A percentile compares a stretch with the other conserved stretches of the same genome.
These are phyloP conservation scores for Vanilla planifolia DNA, from an alignment of 106 monocot genomes.

Conservation along the genomic window DNA sequence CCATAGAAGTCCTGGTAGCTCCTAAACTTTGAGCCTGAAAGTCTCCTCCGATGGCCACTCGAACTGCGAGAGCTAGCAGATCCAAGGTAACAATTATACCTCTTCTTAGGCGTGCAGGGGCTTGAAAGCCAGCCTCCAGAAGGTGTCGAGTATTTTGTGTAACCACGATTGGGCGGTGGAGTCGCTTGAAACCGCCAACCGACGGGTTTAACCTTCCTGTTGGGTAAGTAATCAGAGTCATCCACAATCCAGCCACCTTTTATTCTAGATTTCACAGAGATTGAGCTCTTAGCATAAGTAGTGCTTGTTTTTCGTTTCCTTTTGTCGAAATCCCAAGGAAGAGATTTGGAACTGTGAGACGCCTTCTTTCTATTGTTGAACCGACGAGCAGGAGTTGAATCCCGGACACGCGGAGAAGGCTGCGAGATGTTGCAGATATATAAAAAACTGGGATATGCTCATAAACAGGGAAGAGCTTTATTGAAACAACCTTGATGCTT, in stretches of 20 bases:
- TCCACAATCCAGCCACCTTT: slow-evolving; percentile 53
- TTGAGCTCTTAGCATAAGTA: slow-evolving; percentile 6
- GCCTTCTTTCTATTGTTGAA: slow-evolving; percentile 13
- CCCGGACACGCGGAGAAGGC: slow-evolving; percentile 14
- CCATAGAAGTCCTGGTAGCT: background rate
- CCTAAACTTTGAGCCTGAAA: slow-evolving; percentile 22
- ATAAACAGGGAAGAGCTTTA: background rate
- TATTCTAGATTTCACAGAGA: slow-evolving; percentile 26
- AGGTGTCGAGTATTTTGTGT: background rate
- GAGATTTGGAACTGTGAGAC: slow-evolving; percentile 31
- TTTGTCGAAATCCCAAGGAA: slow-evolving; percentile 32
- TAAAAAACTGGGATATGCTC: background rate
- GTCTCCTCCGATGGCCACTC: background rate
- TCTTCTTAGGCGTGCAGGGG: slow-evolving; percentile 22
- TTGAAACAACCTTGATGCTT: slow-evolving; percentile 35
- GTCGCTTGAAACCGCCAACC: slow-evolving; percentile 26
- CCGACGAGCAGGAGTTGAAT: slow-evolving; percentile 22
- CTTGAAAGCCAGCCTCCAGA: slow-evolving; percentile 16
- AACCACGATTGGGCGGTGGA: slow-evolving; percentile 13
- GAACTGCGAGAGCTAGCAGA: slow-evolving; percentile 15
- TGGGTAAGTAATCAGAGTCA: slow-evolving; percentile 25
- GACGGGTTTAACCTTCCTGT: slow-evolving; percentile 16
- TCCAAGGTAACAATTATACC: slow-evolving; percentile 4
- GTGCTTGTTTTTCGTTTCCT: slow-evolving; percentile 14
- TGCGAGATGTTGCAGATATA: slow-evolving; percentile 7